Evolutionary conservation across 1,139 yeast species (phyloP), one percentile per base, ranked within the genome.

Genomic region (Saccharomyces hybrid): DNA sequence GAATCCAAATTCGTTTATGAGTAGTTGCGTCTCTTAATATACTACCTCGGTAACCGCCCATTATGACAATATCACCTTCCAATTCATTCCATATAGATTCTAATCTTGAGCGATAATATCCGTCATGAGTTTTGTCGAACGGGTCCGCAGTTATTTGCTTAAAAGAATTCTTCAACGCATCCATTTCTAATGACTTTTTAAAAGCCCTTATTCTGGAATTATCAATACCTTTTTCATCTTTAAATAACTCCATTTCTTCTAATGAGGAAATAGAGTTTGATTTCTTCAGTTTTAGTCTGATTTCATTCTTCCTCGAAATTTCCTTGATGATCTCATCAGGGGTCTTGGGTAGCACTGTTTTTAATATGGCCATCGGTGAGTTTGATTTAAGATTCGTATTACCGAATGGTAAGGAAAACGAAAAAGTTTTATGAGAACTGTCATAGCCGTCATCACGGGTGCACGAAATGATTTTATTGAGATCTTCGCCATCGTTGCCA

Each of bases 31-130:
- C 95, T 50, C 95, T 70, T 54, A 90, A 71, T n/a, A 86, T 79
- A 29, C 90, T 83, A 1, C 97, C 97, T 63, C 97, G 75, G 69
- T 87, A 90, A 0, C 97, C 97, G 2, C 97, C 96, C 70, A 90
- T 58, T 1, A 90, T 75, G 1, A 90, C 81, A 1, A 90, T 78
- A 63, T 89, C 89, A 2, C 96, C 96, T 19, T 81, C 83, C 1
- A 88, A 65, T 31, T 79, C 79, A 49, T 76, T 75, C 72, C 72
- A 78, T 2, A 77, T 68, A 0, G 73, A 61, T 5, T 70, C 66
- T 3, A 70, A 59, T 19, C 72, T 62, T 3, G 71, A 69, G 42
- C 64, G 63, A 21, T 63, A 61, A 34, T 69, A 68, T 2, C 72
- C 72, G 52, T 68, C 73, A 1, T 56, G 55, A 1, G 67, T 65